Percentiles rank a stretch among this genome's conserved stretches.
These are phyloP conservation scores for Ophiostoma pallidulum DNA, from an alignment of 2,329 filamentous ascomycete genomes.

Conservation along the genomic window DNA sequence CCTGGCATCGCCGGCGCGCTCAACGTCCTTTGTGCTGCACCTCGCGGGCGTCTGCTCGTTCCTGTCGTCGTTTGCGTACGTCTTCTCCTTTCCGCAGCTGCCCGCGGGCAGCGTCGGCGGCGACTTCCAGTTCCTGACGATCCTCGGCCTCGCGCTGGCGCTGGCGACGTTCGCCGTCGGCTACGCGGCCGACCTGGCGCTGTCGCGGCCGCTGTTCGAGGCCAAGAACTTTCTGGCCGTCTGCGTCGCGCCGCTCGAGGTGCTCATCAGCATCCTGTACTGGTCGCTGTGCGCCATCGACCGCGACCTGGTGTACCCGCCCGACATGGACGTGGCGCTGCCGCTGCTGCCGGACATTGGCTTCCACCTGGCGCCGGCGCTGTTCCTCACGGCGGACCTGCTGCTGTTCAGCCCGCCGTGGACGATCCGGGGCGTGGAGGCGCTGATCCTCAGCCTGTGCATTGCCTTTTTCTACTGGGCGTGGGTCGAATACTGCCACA, in stretches of 20 bases:
- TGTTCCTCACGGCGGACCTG: constrained; percentile 55
- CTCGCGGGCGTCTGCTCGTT: constrained; percentile 44
- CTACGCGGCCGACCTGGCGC: constrained; percentile 54
- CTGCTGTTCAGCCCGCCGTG: constrained; percentile 64
- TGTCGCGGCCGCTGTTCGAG: constrained; percentile 48
- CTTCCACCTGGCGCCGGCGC: constrained; percentile 56
- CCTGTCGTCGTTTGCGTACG: constrained; percentile 42
- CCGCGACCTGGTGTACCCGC: constrained; percentile 41
- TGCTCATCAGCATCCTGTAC: constrained; percentile 62
- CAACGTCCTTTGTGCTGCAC: constrained; percentile 54
- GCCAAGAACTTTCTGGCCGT: constrained; percentile 60
- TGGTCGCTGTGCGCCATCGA: constrained; percentile 57
- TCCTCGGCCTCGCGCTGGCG: constrained; percentile 56
- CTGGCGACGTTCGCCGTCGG: constrained; percentile 52
- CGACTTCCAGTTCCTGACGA: constrained; percentile 65
- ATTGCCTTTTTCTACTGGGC: constrained; percentile 64
- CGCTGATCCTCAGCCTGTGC: constrained; percentile 46
- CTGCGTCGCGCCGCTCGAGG: constrained; percentile 58
- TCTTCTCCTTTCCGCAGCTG: constrained; percentile 38
- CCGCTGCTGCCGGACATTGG: constrained; percentile 47
- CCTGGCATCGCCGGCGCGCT: constrained; percentile 54
- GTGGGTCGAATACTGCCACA: constrained; percentile 66
- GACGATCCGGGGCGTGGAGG: constrained; percentile 52
- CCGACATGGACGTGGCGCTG: constrained; percentile 47
- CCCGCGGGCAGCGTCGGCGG: constrained; percentile 54